Base-by-base conservation (phyloP, 2,329 filamentous ascomycete genomes). In the Aspergillus proliferans region DNA sequence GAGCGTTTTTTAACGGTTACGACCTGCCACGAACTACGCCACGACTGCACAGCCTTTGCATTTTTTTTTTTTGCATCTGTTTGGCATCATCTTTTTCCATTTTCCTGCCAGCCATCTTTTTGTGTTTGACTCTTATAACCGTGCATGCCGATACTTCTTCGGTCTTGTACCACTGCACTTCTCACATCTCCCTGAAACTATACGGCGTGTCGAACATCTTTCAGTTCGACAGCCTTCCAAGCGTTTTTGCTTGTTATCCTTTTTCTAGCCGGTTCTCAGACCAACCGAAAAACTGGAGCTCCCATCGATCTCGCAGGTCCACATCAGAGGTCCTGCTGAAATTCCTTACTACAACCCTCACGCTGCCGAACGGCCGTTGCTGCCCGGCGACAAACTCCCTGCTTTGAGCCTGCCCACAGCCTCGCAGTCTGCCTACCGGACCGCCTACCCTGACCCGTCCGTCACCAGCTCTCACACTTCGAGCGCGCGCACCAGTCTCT, bases 221-320 rank as follows among this genome's bases (percentile, higher is more conserved):
- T 50, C 41, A 49, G 54, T 56, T 60, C 10, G 38, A 12, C 56
- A 58, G 54, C 61, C 63, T 58, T 52, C 50, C 52, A 45, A 26
- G 33, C 43, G 21, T 19, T 43, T 40, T 47, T 52, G 26, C 26
- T 50, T 43, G 45, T 50, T 49, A 46, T 46, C 41, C 46, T 52
- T 58, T 48, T 58, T 58, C 54, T 59, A 62, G 52, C 59, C 65
- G 56, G 56, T 63, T 63, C 61, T 50, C 53, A 57, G 53, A 59
- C 67, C 76, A 82, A 86, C 83, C 87, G 88, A 82, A 85, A 93
- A 91, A 79, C 88, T 94, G 88, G 88, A 91, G 87, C 84, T 91
- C 72, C 87, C 88, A 76, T 87, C 87, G 75, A 86, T 90, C 68
- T 86, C 86, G 67, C 84, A 88, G 77, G 82, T 87, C 76, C 85